Percentiles rank a stretch among this genome's conserved stretches.
Evolutionary conservation across 2,329 filamentous ascomycete species (phyloP).

Genomic region (Mariannaea elegans): DNA sequence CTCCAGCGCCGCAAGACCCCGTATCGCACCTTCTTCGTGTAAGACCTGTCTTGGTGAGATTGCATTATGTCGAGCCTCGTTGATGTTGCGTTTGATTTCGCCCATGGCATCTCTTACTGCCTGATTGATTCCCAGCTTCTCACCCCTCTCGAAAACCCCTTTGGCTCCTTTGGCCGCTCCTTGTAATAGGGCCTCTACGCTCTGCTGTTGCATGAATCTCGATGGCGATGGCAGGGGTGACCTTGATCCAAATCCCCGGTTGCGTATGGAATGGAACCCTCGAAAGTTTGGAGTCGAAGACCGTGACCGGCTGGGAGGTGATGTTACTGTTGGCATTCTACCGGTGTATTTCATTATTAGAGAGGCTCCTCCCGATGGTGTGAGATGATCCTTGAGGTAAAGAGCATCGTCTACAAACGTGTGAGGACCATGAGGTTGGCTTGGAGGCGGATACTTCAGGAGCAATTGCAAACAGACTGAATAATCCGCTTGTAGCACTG

Average conservation of each 20-base stretch:
- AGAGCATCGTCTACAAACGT: constrained; percentile 88
- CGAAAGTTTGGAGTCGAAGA: constrained; percentile 48
- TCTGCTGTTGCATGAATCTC: constrained; percentile 64
- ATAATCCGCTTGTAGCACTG: constrained; percentile 88
- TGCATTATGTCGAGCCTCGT: constrained; percentile 60
- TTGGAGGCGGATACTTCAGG: constrained; percentile 80
- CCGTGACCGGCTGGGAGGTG: constrained; percentile 37
- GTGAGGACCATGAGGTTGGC: constrained; percentile 70
- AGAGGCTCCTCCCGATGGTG: constrained; percentile 66
- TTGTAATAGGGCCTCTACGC: constrained; percentile 76
- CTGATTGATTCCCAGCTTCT: constrained; percentile 82
- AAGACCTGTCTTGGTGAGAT: constrained; percentile 49
- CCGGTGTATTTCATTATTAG: constrained; percentile 78
- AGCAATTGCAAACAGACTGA: constrained; percentile 83
- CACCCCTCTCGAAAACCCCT: constrained; percentile 75
- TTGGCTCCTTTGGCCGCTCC: constrained; percentile 81
- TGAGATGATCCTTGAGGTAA: constrained; percentile 73
- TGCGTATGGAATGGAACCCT: constrained; percentile 49
- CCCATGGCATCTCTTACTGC: constrained; percentile 83
- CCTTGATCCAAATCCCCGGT: constrained; percentile 51
- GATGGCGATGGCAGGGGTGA: constrained; percentile 59
- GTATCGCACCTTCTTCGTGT: constrained; percentile 45
- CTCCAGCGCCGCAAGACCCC: constrained; percentile 63
- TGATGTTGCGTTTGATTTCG: constrained; percentile 81
- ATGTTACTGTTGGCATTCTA: constrained; percentile 52